Evolutionary conservation across 257 asterid genomes (phyloP).

Genomic region (Fraxinus cuspidata): DNA sequence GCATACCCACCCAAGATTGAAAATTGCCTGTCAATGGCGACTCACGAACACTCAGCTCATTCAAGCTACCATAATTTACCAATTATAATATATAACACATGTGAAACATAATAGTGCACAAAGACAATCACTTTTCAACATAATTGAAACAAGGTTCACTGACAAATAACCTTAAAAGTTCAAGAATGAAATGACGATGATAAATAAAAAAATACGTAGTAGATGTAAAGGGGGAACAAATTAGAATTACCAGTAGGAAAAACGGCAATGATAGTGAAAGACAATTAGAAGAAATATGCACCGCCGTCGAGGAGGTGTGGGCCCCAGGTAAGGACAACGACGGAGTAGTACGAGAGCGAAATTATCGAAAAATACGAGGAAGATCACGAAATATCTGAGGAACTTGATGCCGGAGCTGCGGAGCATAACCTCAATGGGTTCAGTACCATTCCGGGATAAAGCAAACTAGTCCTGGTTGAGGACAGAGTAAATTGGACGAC

Average conservation of each 20-base stretch:
- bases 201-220: neutral
- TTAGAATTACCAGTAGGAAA: constrained; percentile 65
- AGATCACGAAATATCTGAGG: constrained; percentile 73
- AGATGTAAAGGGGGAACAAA: neutral
- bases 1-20: too few relatives aligned
- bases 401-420: constrained; percentile 69
- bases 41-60: neutral
- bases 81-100: neutral
- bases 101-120: neutral
- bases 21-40: neutral
- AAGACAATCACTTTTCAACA: neutral
- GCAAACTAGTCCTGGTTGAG: constrained; percentile 17
- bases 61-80: neutral
- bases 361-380: constrained; percentile 52
- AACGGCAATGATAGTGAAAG: constrained; percentile 45
- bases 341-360: constrained; percentile 65
- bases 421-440: constrained; percentile 72
- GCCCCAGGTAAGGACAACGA: constrained; percentile 61
- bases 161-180: neutral
- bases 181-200: neutral
- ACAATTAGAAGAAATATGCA: constrained; percentile 32
- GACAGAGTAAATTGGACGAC: constrained; percentile 25
- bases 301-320: constrained; percentile 66
- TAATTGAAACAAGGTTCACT: neutral
- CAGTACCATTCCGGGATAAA: constrained; percentile 46